Evolutionary conservation across 768 basidiomycete species (phyloP).

Genomic region (Boletellus emodensis): DNA sequence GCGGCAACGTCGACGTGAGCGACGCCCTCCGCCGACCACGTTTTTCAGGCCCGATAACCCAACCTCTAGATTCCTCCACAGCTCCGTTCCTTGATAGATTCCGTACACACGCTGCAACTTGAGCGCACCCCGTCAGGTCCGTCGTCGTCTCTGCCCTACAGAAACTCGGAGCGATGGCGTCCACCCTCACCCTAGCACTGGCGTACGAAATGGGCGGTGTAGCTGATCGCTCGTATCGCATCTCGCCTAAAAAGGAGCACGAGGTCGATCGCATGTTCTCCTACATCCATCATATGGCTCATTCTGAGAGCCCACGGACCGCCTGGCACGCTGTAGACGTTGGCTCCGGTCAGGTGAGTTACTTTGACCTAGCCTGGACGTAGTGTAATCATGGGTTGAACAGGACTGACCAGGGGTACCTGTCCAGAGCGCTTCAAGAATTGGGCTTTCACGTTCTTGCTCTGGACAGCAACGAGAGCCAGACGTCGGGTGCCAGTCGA

Average conservation of each 20-base stretch:
- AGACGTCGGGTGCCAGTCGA: constrained; percentile 54
- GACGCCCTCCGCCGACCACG: not conserved
- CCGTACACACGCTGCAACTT: constrained; percentile 25
- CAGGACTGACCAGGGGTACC: constrained; percentile 46
- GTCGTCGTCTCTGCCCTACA: not conserved
- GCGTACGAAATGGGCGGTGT: constrained; percentile 5
- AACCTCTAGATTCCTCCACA: constrained; percentile 21
- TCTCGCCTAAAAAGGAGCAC: constrained; percentile 76
- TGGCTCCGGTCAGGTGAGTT: constrained; percentile 64
- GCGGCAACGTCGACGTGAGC: constrained; percentile 18
- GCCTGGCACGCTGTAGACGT: constrained; percentile 59
- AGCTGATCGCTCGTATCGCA: constrained; percentile 36
- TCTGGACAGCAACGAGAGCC: constrained; percentile 57
- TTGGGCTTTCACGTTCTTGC: constrained; percentile 52
- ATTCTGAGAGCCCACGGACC: constrained; percentile 22
- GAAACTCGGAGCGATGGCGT: not conserved
- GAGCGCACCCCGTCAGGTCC: constrained; percentile 18
- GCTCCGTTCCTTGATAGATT: constrained; percentile 19
- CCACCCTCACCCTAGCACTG: constrained; percentile 1
- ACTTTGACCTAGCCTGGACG: not conserved
- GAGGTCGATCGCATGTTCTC: constrained; percentile 64
- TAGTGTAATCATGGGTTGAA: not conserved
- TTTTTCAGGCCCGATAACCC: not conserved
- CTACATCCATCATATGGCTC: constrained; percentile 41
- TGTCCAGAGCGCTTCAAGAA: constrained; percentile 48